Evolutionary conservation across 306 rosid genomes (phyloP).

Genomic region (Neltuma alba): DNA sequence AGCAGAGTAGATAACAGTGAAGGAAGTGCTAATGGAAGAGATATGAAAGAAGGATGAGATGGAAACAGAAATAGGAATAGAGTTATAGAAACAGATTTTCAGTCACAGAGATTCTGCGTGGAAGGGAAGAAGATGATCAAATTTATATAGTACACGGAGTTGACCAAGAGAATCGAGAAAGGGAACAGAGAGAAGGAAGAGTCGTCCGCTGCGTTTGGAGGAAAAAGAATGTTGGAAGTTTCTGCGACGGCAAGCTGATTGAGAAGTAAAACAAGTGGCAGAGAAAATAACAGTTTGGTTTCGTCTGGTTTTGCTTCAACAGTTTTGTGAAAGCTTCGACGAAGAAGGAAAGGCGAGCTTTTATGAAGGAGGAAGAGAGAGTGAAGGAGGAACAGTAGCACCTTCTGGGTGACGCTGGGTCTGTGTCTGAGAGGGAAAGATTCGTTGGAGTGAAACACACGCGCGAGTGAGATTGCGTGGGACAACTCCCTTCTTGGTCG

Average conservation of each 20-base stretch:
- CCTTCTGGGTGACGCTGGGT: neutral
- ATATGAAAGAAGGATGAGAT: too few species aligned
- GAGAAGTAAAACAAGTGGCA: neutral
- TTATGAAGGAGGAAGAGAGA: neutral
- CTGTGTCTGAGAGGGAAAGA: neutral
- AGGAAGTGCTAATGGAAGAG: neutral
- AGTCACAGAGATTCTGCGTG: constrained; percentile 14
- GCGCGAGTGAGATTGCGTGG: neutral
- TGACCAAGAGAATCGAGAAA: constrained; percentile 10
- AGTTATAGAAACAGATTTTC: neutral
- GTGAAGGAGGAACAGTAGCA: neutral
- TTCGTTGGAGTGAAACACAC: neutral
- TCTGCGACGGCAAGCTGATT: neutral
- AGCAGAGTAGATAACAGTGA: neutral
- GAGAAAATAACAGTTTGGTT: neutral
- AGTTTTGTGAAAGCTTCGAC: neutral
- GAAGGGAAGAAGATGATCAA: constrained; percentile 14
- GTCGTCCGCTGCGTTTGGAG: neutral
- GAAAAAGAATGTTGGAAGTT: neutral
- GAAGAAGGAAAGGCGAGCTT: neutral
- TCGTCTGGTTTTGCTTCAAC: neutral
- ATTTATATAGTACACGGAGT: constrained; percentile 32
- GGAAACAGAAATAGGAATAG: neutral
- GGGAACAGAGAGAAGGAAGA: neutral
- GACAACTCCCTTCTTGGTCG: neutral